phyloP scores from a whole-genome alignment of 192 early-diverging fungal genomes.

The Linnemannia elongata region DNA sequence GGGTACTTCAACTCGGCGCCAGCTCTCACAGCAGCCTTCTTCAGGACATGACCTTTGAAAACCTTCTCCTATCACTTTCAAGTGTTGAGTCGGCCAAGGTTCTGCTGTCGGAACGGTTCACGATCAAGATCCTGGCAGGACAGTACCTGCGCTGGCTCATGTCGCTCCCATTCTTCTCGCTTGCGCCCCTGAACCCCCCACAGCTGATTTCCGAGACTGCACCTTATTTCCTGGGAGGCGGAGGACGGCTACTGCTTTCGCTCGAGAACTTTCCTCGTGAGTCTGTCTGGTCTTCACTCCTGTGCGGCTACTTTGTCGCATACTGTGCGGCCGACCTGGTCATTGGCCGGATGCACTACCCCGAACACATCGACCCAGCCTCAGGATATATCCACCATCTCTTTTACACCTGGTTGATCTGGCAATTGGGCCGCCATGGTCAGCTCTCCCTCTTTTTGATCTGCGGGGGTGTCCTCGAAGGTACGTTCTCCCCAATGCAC shows the following conservation, averaged over 20 bases:
- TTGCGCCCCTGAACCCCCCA: constrained; percentile 28
- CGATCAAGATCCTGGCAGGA: constrained; percentile 7
- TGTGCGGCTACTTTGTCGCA: constrained; percentile 30
- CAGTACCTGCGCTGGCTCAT: constrained; percentile 33
- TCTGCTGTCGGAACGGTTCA: neutral
- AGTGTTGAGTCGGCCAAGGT: neutral
- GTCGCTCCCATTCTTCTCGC: constrained; percentile 32
- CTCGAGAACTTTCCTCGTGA: constrained; percentile 27
- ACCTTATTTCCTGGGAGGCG: constrained; percentile 42
- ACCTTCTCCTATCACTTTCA: neutral
- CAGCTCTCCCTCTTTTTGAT: constrained; percentile 11
- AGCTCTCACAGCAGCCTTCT: neutral
- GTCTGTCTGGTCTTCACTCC: neutral
- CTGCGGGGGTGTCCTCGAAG: constrained; percentile 24
- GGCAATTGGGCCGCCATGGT: neutral
- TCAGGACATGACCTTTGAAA: neutral
- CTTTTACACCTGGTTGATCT: constrained; percentile 8
- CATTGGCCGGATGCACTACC: constrained; percentile 23
- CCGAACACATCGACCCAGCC: neutral
- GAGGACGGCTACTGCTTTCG: constrained; percentile 35
- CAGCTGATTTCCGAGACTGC: neutral
- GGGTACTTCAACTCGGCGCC: constrained; percentile 15
- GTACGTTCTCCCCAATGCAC: constrained; percentile 14
- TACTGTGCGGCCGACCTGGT: constrained; percentile 24
- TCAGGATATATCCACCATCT: constrained; percentile 38